Evolutionary conservation across 257 asterid genomes (phyloP).

Genomic region (Ophiorrhiza pumila): DNA sequence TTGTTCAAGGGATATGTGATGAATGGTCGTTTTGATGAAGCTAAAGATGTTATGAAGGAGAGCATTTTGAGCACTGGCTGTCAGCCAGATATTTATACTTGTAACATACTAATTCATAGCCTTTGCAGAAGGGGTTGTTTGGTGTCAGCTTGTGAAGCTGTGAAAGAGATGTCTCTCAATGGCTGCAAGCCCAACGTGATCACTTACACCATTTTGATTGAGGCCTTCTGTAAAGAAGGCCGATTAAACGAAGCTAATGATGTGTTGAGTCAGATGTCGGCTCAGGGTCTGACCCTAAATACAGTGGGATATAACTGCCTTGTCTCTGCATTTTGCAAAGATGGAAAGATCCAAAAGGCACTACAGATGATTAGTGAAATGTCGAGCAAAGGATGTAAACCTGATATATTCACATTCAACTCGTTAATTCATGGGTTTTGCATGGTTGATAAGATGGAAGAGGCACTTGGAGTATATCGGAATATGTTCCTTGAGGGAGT

Average conservation of each 20-base stretch:
- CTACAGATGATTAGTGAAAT: slow-evolving; percentile 43
- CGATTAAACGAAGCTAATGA: slow-evolving; percentile 56
- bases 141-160: slow-evolving; percentile 52
- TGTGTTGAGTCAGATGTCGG: slow-evolving; percentile 57
- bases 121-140: slow-evolving; percentile 65
- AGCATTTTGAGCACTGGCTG: slow-evolving; percentile 39
- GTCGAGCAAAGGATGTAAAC: slow-evolving; percentile 55
- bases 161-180: slow-evolving; percentile 45
- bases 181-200: slow-evolving; percentile 58
- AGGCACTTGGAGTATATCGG: slow-evolving; percentile 56
- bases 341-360: slow-evolving; percentile 55
- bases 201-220: slow-evolving; percentile 75
- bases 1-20: slow-evolving; percentile 63
- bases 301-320: slow-evolving; percentile 77
- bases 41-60: slow-evolving; percentile 51
- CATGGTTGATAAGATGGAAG: slow-evolving; percentile 52
- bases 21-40: slow-evolving; percentile 60
- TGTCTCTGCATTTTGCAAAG: slow-evolving; percentile 71
- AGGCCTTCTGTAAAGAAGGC: slow-evolving; percentile 71
- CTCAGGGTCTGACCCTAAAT: slow-evolving; percentile 52
- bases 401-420: slow-evolving; percentile 68
- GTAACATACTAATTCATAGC: slow-evolving; percentile 70
- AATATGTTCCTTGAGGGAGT: slow-evolving; percentile 79
- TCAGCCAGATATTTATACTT: slow-evolving; percentile 73
- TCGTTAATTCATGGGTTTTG: slow-evolving; percentile 71